These are phyloP conservation scores for Anthoceros angustus DNA, from an alignment of 225 moss, liverwort and hornwort genomes.

Conservation along the genomic window DNA sequence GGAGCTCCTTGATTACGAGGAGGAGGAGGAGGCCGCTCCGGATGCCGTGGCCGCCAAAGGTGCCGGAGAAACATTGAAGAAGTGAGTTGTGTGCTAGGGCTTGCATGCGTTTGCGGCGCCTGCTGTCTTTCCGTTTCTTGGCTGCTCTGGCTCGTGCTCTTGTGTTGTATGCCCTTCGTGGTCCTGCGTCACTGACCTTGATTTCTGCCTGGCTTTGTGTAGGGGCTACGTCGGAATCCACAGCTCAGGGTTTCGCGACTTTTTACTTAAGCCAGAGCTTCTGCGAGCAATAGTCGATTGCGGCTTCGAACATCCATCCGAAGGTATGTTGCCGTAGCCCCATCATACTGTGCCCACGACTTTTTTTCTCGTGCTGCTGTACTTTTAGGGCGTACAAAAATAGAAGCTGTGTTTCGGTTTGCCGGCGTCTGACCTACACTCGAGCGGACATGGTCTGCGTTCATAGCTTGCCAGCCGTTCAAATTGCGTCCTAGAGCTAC, in stretches of 20 bases:
- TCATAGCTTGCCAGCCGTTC: too few relatives aligned
- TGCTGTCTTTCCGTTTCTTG: neutral
- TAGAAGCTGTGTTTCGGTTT: too few relatives aligned
- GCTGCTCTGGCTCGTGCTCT: neutral
- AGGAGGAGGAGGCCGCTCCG: constrained; percentile 61
- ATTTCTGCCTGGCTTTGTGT: constrained; percentile 8
- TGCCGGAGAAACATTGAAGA: constrained; percentile 50
- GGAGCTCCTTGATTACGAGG: constrained; percentile 65
- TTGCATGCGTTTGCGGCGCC: neutral
- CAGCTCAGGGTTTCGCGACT: constrained; percentile 86
- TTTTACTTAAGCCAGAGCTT: constrained; percentile 81
- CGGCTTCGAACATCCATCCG: constrained; percentile 97
- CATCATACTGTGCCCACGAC: neutral
- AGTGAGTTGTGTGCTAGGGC: constrained; percentile 19
- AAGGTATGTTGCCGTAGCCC: constrained; percentile 32
- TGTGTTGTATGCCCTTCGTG: neutral
- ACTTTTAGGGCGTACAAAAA: too few relatives aligned
- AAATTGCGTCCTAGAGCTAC: too few relatives aligned
- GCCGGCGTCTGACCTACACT: too few relatives aligned
- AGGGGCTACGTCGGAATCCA: constrained; percentile 94
- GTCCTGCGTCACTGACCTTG: neutral
- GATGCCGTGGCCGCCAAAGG: constrained; percentile 50
- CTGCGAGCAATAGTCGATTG: constrained; percentile 94
- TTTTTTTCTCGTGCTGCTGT: too few relatives aligned
- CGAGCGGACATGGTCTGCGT: too few relatives aligned